Percentiles rank a stretch among this genome's conserved stretches.
Evolutionary conservation across 2,329 filamentous ascomycete genomes (phyloP).

Genomic region (Lachnellula arida): DNA sequence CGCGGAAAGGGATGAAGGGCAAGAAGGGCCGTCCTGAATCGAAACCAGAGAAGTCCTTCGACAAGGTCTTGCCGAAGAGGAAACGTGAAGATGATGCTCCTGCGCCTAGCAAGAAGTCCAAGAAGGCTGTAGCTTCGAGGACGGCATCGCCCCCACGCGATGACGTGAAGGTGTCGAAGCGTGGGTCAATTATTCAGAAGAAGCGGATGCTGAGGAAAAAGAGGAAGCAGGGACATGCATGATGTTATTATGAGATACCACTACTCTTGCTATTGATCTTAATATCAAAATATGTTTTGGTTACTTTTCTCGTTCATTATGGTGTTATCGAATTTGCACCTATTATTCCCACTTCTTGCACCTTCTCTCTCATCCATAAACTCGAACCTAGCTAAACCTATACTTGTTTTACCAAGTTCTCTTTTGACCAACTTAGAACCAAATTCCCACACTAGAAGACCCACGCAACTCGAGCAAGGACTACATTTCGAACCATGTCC

Average conservation of each 20-base stretch:
- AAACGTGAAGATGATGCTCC: conserved; percentile 7
- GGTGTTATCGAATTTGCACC: not conserved
- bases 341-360: not conserved
- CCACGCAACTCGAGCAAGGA: too few species aligned
- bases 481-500: too few species aligned
- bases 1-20: conserved; percentile 32
- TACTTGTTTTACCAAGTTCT: too few species aligned
- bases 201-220: conserved; percentile 75
- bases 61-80: conserved; percentile 17
- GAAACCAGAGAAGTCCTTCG: conserved; percentile 18
- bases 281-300: not conserved
- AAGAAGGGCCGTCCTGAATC: conserved; percentile 21
- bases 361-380: too few species aligned
- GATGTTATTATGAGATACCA: conserved; percentile 10
- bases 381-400: too few species aligned
- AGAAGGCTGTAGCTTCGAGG: conserved; percentile 24
- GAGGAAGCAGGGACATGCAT: conserved; percentile 19
- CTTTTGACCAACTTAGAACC: too few species aligned
- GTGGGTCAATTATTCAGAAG: conserved; percentile 77
- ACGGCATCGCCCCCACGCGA: conserved; percentile 35
- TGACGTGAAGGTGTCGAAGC: conserved; percentile 53
- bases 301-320: not conserved
- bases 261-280: not conserved
- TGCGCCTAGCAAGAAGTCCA: conserved; percentile 9
- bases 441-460: too few species aligned